Percentiles rank a stretch among this genome's conserved stretches.
Conservation (phyloP, 2,329 filamentous ascomycete species). For the Penicillium crustosum region DNA sequence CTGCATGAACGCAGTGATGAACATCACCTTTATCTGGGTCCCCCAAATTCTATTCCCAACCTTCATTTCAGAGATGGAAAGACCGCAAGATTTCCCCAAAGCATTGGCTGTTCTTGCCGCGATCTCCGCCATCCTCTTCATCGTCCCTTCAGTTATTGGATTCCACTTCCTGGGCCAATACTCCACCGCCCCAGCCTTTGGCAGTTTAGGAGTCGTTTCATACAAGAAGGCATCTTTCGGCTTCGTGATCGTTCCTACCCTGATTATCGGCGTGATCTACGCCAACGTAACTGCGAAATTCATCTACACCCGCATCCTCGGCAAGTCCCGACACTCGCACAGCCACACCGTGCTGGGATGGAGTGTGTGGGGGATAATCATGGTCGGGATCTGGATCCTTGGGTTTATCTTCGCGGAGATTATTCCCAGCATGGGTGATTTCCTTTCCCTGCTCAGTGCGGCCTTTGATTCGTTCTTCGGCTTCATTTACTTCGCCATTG, state of each 20-base stretch:
- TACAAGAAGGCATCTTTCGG: constrained; percentile 54
- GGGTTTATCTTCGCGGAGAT: constrained; percentile 52
- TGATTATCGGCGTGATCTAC: constrained; percentile 53
- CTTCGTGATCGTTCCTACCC: constrained; percentile 53
- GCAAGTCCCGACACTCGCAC: constrained; percentile 47
- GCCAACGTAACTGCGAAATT: constrained; percentile 52
- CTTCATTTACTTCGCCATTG: constrained; percentile 53
- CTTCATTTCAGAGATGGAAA: constrained; percentile 54
- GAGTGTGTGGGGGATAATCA: constrained; percentile 46
- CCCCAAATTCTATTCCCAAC: constrained; percentile 54
- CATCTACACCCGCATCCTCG: constrained; percentile 47
- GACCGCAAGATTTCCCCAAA: constrained; percentile 53
- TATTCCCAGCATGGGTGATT: constrained; percentile 53
- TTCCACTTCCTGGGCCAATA: constrained; percentile 53
- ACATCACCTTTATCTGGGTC: constrained; percentile 53
- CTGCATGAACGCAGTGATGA: constrained; percentile 53
- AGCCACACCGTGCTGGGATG: constrained; percentile 51
- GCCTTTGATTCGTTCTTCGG: constrained; percentile 54
- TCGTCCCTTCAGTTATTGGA: constrained; percentile 51
- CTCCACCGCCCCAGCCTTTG: constrained; percentile 52
- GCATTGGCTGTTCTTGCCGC: constrained; percentile 48
- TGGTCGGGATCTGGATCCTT: constrained; percentile 46
- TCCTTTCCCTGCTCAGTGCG: constrained; percentile 50
- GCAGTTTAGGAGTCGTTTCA: constrained; percentile 43
- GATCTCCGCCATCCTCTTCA: constrained; percentile 51